Conservation (phyloP, 768 basidiomycete species). For the Tubosaeta brunneosetosa region DNA sequence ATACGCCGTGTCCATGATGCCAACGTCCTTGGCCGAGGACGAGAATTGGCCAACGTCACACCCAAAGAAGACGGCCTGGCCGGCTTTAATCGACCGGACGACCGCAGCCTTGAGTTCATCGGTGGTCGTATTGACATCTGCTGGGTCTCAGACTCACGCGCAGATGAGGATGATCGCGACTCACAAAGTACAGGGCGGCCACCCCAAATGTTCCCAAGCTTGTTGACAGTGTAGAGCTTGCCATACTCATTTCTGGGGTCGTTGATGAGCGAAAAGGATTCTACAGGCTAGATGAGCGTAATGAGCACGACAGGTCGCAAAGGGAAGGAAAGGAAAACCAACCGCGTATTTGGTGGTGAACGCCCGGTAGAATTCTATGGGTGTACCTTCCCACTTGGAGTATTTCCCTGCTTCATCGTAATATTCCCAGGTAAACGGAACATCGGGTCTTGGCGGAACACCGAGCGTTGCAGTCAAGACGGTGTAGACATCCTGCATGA, state of each 20-base stretch:
- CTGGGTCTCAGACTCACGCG: not conserved
- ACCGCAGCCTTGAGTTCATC: constrained; percentile 78
- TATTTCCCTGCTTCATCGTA: constrained; percentile 75
- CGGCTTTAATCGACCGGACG: constrained; percentile 81
- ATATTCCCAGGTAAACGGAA: constrained; percentile 83
- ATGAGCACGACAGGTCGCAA: not conserved
- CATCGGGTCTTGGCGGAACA: constrained; percentile 71
- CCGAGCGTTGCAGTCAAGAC: constrained; percentile 85
- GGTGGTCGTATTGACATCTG: constrained; percentile 88
- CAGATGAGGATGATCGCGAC: constrained; percentile 15
- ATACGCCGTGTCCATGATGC: constrained; percentile 83
- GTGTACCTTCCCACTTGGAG: constrained; percentile 73
- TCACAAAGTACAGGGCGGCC: constrained; percentile 79
- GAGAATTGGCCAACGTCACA: constrained; percentile 93
- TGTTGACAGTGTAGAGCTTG: constrained; percentile 86
- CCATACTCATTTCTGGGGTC: constrained; percentile 85
- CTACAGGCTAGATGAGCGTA: constrained; percentile 43
- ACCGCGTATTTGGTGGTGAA: constrained; percentile 58
- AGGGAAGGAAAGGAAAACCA: constrained; percentile 18
- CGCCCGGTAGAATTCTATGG: constrained; percentile 71
- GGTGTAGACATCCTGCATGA: constrained; percentile 79
- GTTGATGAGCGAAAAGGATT: constrained; percentile 90
- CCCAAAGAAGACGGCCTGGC: constrained; percentile 91
- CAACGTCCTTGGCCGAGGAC: constrained; percentile 47
- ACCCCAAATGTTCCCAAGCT: constrained; percentile 90